Evolutionary conservation across 306 rosid genomes (phyloP).

Genomic region (Psophocarpus tetragonolobus): DNA sequence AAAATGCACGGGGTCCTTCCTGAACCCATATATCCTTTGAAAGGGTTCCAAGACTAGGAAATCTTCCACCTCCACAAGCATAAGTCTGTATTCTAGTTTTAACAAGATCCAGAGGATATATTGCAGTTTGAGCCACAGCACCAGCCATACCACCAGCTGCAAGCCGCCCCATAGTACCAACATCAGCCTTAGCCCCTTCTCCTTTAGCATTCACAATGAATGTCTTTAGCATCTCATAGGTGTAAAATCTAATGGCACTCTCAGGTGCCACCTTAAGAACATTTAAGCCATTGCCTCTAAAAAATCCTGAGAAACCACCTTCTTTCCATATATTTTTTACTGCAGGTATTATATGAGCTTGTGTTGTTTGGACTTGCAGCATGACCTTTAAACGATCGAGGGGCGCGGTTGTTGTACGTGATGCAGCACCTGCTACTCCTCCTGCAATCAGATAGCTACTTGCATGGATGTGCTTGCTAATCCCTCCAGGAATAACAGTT

Average conservation of each 20-base stretch:
- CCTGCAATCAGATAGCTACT: constrained; percentile 12
- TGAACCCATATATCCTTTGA: neutral
- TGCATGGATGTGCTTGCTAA: neutral
- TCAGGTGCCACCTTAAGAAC: constrained; percentile 9
- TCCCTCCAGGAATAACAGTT: neutral
- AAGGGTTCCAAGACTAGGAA: constrained; percentile 2
- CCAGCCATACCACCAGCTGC: neutral
- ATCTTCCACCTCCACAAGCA: neutral
- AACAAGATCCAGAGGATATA: constrained; percentile 7
- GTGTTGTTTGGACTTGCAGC: constrained; percentile 2
- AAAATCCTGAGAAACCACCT: constrained; percentile 2
- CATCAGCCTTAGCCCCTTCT: neutral
- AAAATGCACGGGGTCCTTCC: neutral
- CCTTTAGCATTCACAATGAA: constrained; percentile 7
- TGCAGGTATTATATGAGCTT: neutral
- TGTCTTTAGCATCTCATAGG: neutral
- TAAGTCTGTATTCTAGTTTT: neutral
- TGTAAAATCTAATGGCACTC: constrained; percentile 9
- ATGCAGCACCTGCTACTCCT: constrained; percentile 12
- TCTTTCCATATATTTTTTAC: neutral
- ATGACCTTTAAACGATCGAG: neutral
- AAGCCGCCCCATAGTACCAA: neutral
- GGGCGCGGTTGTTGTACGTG: neutral
- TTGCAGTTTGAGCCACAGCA: neutral
- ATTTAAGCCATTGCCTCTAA: constrained; percentile 1